phyloP scores from a whole-genome alignment of 2,329 filamentous ascomycete species.

The Nigrospora oryzae region DNA sequence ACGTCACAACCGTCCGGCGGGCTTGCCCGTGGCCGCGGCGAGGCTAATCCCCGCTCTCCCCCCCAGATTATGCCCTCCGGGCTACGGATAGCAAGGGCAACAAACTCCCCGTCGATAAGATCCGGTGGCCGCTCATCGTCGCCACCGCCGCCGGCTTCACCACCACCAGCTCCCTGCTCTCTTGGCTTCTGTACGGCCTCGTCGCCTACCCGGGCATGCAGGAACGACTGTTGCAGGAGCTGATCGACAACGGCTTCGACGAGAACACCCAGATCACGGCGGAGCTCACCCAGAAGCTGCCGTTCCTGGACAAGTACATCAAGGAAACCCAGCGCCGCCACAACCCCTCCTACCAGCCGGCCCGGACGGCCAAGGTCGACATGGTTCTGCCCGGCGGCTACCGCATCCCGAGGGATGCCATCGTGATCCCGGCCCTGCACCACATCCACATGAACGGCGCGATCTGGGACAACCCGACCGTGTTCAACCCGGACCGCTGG shows the following conservation, averaged over 20 bases:
- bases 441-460: constrained; percentile 44
- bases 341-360: constrained; percentile 54
- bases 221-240: constrained; percentile 47
- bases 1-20: neutral
- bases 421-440: constrained; percentile 44
- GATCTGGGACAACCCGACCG: constrained; percentile 48
- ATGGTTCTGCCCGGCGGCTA: constrained; percentile 52
- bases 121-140: constrained; percentile 34
- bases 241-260: constrained; percentile 38
- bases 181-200: constrained; percentile 48
- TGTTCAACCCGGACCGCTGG: constrained; percentile 54
- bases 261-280: constrained; percentile 34
- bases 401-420: constrained; percentile 38
- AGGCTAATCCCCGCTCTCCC: too few relatives aligned
- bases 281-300: constrained; percentile 36
- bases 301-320: constrained; percentile 48
- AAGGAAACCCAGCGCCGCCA: constrained; percentile 53
- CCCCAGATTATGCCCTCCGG: constrained; percentile 41
- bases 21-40: neutral
- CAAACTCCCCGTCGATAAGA: constrained; percentile 36
- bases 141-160: constrained; percentile 51
- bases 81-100: constrained; percentile 46
- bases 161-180: constrained; percentile 48
- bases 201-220: constrained; percentile 46
- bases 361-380: constrained; percentile 45